Conservation (phyloP, 2,329 filamentous ascomycete genomes). For the Xylariomycetidae sp. region DNA sequence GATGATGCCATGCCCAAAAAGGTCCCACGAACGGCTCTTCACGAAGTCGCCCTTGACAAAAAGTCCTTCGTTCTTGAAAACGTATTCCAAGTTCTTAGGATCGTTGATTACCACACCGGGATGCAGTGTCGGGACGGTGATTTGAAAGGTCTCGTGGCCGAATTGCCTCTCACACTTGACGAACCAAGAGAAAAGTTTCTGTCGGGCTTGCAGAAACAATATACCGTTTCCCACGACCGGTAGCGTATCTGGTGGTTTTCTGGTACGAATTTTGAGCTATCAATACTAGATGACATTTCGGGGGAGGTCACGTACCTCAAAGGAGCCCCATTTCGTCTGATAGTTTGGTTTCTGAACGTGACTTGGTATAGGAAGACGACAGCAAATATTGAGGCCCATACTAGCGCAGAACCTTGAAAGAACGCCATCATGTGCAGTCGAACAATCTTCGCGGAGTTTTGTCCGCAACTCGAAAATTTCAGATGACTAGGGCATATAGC, state of each 20-base stretch:
- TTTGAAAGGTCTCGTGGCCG: constrained; percentile 57
- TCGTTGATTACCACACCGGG: constrained; percentile 60
- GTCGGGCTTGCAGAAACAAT: constrained; percentile 54
- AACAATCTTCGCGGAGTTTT: no score
- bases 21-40: constrained; percentile 53
- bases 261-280: no score
- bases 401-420: constrained; percentile 13
- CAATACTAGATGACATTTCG: background rate
- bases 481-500: no score
- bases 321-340: constrained; percentile 25
- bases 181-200: constrained; percentile 61
- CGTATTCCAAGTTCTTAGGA: constrained; percentile 57
- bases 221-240: constrained; percentile 59
- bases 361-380: constrained; percentile 18
- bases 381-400: constrained; percentile 13
- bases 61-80: constrained; percentile 55
- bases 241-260: constrained; percentile 45
- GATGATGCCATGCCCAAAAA: constrained; percentile 64
- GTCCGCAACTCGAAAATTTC: no score
- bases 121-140: constrained; percentile 58
- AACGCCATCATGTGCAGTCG: constrained; percentile 16
- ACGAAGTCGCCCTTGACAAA: constrained; percentile 62
- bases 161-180: constrained; percentile 51
- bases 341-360: constrained; percentile 15
- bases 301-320: constrained; percentile 23